Evolutionary conservation across 805 yeast genomes (phyloP).

Genomic region (Saturnispora bothae): DNA sequence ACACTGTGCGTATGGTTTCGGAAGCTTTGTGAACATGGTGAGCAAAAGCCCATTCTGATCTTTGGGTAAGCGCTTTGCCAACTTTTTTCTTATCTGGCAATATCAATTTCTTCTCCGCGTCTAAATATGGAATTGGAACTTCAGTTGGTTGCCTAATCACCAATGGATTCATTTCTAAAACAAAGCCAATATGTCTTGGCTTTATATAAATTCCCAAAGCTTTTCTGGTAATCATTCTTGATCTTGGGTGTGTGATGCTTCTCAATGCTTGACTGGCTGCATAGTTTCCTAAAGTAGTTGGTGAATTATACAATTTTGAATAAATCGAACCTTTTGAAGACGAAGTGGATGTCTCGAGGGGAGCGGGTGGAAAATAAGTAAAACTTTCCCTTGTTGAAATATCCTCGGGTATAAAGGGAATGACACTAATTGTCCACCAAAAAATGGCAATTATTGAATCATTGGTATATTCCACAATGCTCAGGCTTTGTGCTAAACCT

Average conservation of each 20-base stretch:
- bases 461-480: neutral
- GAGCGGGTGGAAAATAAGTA: no score
- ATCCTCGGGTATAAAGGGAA: conserved; percentile 9
- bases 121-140: conserved; percentile 34
- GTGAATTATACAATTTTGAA: conserved; percentile 8
- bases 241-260: conserved; percentile 17
- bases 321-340: neutral
- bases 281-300: conserved; percentile 12
- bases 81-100: conserved; percentile 30
- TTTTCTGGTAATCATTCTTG: conserved; percentile 10
- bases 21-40: conserved; percentile 32
- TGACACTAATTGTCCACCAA: conserved; percentile 16
- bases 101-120: conserved; percentile 30
- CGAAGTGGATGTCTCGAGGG: neutral
- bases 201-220: conserved; percentile 13
- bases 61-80: conserved; percentile 21
- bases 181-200: conserved; percentile 26
- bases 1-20: conserved; percentile 30
- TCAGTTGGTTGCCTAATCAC: conserved; percentile 32
- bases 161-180: conserved; percentile 24
- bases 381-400: neutral
- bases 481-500: neutral
- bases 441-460: conserved; percentile 4
- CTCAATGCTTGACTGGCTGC: conserved; percentile 15
- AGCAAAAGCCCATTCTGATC: conserved; percentile 32